Conservation (phyloP, 2,329 filamentous ascomycete species). For the Ilyonectria mors-panacis region DNA sequence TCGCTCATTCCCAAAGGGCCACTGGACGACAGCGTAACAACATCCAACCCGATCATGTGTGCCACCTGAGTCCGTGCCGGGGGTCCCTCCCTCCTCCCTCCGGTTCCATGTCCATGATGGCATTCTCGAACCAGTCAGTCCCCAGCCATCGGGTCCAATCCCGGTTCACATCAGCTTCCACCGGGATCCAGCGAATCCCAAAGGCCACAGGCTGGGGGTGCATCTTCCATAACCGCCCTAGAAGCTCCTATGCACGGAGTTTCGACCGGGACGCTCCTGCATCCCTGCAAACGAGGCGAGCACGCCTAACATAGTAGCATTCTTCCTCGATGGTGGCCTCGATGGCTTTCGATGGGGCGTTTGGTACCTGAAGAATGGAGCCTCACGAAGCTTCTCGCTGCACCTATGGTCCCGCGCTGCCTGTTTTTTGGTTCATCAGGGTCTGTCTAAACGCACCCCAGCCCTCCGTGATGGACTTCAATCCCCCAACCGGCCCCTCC, state of each 20-base stretch:
- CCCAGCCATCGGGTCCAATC: constrained; percentile 11
- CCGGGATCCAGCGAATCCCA: constrained; percentile 14
- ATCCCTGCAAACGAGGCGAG: constrained; percentile 23
- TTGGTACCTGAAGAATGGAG: constrained; percentile 17
- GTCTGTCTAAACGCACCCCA: constrained; percentile 15
- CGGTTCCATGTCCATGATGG: constrained; percentile 7
- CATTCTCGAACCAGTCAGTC: constrained; percentile 9
- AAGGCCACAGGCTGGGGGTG: background rate
- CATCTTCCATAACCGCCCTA: constrained; percentile 29
- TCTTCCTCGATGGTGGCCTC: background rate
- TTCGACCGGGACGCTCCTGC: constrained; percentile 3
- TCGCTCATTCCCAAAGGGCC: constrained; percentile 2
- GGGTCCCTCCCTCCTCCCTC: constrained; percentile 1
- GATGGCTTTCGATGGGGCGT: background rate
- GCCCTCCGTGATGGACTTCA: constrained; percentile 19
- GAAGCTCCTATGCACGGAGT: constrained; percentile 16
- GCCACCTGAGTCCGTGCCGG: background rate
- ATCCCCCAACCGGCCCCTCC: constrained; percentile 41
- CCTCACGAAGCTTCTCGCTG: constrained; percentile 7
- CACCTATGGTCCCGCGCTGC: background rate
- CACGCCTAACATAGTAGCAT: background rate
- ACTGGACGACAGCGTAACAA: constrained; percentile 13
- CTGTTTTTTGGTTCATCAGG: constrained; percentile 17
- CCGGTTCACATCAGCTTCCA: background rate
- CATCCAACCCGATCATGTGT: constrained; percentile 23